Conservation (phyloP, 768 basidiomycete genomes). For the Pholiota molesta region DNA sequence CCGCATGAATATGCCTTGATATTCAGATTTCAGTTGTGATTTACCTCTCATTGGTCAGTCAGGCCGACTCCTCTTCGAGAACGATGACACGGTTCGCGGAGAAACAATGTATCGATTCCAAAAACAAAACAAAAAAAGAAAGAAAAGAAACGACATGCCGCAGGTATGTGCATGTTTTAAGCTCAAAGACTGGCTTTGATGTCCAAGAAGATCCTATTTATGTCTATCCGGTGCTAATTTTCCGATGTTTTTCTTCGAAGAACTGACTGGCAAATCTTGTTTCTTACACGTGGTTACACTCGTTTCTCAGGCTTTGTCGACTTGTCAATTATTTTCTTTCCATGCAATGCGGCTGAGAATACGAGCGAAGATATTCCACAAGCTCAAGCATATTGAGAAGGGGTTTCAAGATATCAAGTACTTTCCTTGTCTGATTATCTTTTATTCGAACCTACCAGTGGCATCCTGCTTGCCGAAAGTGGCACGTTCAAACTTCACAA, state of each 20-base stretch:
- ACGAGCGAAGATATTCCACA: constrained; percentile 1
- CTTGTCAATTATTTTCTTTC: background rate
- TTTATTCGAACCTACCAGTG: background rate
- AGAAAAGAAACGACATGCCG: background rate
- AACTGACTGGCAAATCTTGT: background rate
- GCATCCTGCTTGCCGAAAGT: background rate
- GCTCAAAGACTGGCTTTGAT: background rate
- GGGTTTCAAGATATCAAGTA: background rate
- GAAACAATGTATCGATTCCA: background rate
- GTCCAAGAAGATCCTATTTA: constrained; percentile 1
- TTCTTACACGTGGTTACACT: background rate
- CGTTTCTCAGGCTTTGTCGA: constrained; percentile 5
- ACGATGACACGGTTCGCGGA: constrained; percentile 4
- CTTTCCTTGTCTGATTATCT: background rate
- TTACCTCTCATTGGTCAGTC: background rate
- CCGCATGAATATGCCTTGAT: constrained; percentile 51
- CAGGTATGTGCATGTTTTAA: constrained; percentile 16
- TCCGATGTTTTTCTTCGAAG: constrained; percentile 8
- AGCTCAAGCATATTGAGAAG: background rate
- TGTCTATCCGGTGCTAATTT: constrained; percentile 14
- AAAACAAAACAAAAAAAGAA: background rate
- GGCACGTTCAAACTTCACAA: background rate
- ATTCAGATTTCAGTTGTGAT: background rate
- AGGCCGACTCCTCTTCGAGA: background rate
- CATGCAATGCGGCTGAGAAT: background rate